phyloP scores from a whole-genome alignment of 108 stramenopile genomes.

The Pseudonitzschia delicatissima region DNA sequence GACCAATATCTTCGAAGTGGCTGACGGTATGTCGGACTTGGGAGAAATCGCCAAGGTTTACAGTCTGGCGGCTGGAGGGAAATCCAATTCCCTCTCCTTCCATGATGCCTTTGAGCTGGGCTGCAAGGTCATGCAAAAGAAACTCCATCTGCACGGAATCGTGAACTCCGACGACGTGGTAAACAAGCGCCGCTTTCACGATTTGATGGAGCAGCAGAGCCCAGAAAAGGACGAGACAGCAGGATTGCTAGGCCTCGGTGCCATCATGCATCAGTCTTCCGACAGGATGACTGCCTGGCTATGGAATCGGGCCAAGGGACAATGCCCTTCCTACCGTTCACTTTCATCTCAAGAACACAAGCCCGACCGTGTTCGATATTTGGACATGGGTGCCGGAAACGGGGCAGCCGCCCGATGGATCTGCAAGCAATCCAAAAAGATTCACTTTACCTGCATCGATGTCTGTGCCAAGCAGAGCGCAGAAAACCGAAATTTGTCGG shows the following conservation, averaged over 20 bases:
- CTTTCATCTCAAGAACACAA: conserved; percentile 14
- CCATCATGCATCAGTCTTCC: conserved; percentile 32
- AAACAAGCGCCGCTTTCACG: conserved; percentile 27
- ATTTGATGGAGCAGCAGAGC: conserved; percentile 20
- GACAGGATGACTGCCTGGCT: conserved; percentile 35
- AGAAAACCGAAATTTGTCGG: conserved; percentile 26
- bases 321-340: conserved; percentile 19
- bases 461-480: conserved; percentile 43
- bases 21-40: conserved; percentile 27
- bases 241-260: conserved; percentile 23
- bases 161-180: conserved; percentile 20
- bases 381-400: conserved; percentile 33
- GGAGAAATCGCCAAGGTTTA: conserved; percentile 31
- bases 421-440: conserved; percentile 27
- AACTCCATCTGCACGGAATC: conserved; percentile 38
- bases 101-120: conserved; percentile 28
- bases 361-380: conserved; percentile 8
- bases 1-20: conserved; percentile 20
- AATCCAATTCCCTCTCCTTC: conserved; percentile 9
- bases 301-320: conserved; percentile 20
- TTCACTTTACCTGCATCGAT: conserved; percentile 44
- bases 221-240: conserved; percentile 32
- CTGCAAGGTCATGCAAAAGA: conserved; percentile 23
- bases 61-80: conserved; percentile 10
- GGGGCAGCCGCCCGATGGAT: conserved; percentile 33